Percentiles rank a stretch among this genome's conserved stretches.
phyloP scores from a whole-genome alignment of 257 asterid species.

The Ophiorrhiza pumila region DNA sequence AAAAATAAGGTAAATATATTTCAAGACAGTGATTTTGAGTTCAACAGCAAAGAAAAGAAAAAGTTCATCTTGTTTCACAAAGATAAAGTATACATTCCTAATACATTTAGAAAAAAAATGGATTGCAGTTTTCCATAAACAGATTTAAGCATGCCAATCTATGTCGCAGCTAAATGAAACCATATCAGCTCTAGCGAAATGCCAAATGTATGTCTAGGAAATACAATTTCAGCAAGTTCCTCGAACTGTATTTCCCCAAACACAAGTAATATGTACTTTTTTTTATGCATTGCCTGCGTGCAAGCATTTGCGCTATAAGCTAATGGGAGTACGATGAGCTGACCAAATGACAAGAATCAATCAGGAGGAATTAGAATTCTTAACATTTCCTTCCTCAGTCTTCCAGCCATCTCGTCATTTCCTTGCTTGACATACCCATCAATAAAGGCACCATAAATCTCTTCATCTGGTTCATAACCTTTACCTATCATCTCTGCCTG shows the following conservation, averaged over 20 bases:
- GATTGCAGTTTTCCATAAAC: background rate
- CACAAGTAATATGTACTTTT: background rate
- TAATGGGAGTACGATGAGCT: background rate
- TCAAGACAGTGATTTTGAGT: background rate
- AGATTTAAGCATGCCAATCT: background rate
- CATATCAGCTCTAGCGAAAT: background rate
- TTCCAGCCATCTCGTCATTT: constrained; percentile 41
- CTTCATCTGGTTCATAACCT: constrained; percentile 58
- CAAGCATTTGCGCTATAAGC: background rate
- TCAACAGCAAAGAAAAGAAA: background rate
- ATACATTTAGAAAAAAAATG: background rate
- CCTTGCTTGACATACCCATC: constrained; percentile 56
- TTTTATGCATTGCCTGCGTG: background rate
- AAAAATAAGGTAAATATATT: background rate
- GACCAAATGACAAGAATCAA: background rate
- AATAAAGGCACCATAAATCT: constrained; percentile 54
- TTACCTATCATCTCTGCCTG: constrained; percentile 78
- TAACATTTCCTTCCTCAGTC: constrained; percentile 56
- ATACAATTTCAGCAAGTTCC: background rate
- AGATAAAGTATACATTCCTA: background rate
- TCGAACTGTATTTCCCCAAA: background rate
- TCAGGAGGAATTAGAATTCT: constrained; percentile 17
- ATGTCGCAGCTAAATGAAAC: background rate
- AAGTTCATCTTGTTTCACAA: background rate
- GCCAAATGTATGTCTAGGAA: background rate